A percentile compares a stretch with the other conserved stretches of the same genome.
Evolutionary conservation across 768 basidiomycete genomes (phyloP).

Genomic region (Collybia sordida): DNA sequence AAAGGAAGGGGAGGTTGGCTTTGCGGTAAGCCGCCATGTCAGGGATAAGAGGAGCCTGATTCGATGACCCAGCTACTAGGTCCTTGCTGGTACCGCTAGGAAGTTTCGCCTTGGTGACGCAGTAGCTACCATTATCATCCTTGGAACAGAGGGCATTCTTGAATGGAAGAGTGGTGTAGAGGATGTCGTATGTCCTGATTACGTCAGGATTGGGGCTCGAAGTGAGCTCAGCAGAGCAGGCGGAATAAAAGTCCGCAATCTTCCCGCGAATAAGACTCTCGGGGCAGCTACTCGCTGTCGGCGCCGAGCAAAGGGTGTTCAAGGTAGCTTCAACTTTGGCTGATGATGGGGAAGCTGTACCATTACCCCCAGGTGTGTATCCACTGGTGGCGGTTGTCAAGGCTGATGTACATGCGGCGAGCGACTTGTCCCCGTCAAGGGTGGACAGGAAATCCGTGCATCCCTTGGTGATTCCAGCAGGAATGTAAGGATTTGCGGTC

Average conservation of each 20-base stretch:
- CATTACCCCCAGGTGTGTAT: constrained; percentile 50
- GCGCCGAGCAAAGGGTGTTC: constrained; percentile 50
- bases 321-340: constrained; percentile 52
- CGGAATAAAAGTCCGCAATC: constrained; percentile 67
- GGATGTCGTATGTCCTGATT: constrained; percentile 69
- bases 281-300: constrained; percentile 50
- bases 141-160: constrained; percentile 71
- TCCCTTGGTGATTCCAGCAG: constrained; percentile 53
- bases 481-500: constrained; percentile 38
- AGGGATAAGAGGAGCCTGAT: constrained; percentile 39
- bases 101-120: constrained; percentile 50
- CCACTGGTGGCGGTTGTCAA: constrained; percentile 58
- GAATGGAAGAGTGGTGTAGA: constrained; percentile 74
- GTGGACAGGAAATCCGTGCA: constrained; percentile 60
- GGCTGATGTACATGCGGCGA: constrained; percentile 61
- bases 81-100: constrained; percentile 20
- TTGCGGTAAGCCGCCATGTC: constrained; percentile 53
- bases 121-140: constrained; percentile 70
- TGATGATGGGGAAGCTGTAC: constrained; percentile 36
- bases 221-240: constrained; percentile 73
- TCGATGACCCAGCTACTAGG: constrained; percentile 1
- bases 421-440: constrained; percentile 59
- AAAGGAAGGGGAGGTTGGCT: constrained; percentile 79
- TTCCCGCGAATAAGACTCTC: constrained; percentile 55
- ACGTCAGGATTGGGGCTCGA: constrained; percentile 47